phyloP scores from a whole-genome alignment of 352 stramenopile species.

The Phytophthora megakarya region DNA sequence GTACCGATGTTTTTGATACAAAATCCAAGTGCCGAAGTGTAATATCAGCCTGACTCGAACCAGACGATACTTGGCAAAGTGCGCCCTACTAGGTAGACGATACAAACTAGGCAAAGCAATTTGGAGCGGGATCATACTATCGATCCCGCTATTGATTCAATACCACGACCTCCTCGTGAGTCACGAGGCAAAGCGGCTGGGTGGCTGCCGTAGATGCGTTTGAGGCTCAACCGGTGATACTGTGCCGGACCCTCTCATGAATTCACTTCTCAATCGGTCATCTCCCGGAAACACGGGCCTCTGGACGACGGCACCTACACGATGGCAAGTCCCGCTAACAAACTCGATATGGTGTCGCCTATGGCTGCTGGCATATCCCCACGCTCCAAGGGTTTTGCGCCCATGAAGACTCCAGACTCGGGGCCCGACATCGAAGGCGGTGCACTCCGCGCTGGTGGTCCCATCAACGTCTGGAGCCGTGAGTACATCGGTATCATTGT shows the following conservation, averaged over 20 bases:
- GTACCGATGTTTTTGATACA: constrained; percentile 3
- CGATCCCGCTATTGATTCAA: constrained; percentile 4
- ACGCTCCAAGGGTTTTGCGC: constrained; percentile 26
- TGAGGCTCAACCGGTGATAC: constrained; percentile 2
- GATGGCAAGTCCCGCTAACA: constrained; percentile 22
- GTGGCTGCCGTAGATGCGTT: constrained; percentile 19
- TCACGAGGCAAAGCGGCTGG: constrained; percentile 17
- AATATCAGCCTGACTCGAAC: neutral
- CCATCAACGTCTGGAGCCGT: constrained; percentile 37
- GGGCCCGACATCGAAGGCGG: constrained; percentile 45
- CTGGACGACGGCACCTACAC: neutral
- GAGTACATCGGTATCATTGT: constrained; percentile 51
- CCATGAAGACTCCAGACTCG: constrained; percentile 46
- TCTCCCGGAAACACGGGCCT: neutral
- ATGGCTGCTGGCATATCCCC: constrained; percentile 23
- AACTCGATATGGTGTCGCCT: constrained; percentile 28
- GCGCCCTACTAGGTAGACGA: constrained; percentile 29
- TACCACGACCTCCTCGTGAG: constrained; percentile 4
- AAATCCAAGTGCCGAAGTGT: constrained; percentile 6
- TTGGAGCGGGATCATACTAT: constrained; percentile 33
- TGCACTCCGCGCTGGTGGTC: constrained; percentile 44
- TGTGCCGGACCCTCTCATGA: constrained; percentile 7
- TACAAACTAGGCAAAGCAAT: constrained; percentile 33
- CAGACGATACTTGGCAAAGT: neutral
- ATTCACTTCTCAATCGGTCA: constrained; percentile 27